Base-by-base conservation (phyloP, 495 filamentous ascomycete species). In the Podospora conica region DNA sequence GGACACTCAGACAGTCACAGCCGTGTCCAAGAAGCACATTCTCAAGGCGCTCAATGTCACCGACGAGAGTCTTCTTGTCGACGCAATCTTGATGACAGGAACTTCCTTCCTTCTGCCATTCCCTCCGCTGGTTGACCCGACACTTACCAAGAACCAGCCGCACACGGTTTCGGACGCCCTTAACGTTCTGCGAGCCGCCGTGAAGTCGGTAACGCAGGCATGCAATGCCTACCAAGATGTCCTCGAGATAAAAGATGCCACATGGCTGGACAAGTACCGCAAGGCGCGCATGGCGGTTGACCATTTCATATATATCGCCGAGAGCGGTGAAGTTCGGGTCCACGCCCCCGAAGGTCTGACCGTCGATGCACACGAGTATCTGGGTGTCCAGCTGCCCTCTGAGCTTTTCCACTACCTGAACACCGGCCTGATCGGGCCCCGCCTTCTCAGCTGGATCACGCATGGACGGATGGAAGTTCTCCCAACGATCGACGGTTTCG, bases 401-500 rank as follows among this genome's bases (percentile, higher is more conserved):
- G 96, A 99, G 77, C 80, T 99, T 7, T 96, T 92, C 74, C 90
- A 91, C 74, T 98, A 99, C 70, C 83, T 98, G 31, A 91, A 91
- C 65, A 88, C 85, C 29, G 95, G 91, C 28, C 76, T 97, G 18
- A 84, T 96, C 65, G 87, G 91, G 8, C 82, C 92, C 2, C 87
- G 92, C 53, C 79, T 96, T 18, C 83, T 96, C 9, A 91, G 90
- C 71, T 93, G 87, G 83, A 82, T 96, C 60, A 88, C 89, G 0
- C 88, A 89, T 31, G 88, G 90, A 27, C 87, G 93, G 70, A 83
- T 95, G 55, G 75, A 89, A 27, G 82, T 96, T 57, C 79, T 84
- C 23, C 86, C 92, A 58, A 94, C 93, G 9, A 77, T 96, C 55
- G 95, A 96, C 65, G 89, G 90, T 27, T 90, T 90, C 53, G 88